These are phyloP conservation scores for Quercus robur DNA, from an alignment of 306 rosid genomes.

Conservation along the genomic window DNA sequence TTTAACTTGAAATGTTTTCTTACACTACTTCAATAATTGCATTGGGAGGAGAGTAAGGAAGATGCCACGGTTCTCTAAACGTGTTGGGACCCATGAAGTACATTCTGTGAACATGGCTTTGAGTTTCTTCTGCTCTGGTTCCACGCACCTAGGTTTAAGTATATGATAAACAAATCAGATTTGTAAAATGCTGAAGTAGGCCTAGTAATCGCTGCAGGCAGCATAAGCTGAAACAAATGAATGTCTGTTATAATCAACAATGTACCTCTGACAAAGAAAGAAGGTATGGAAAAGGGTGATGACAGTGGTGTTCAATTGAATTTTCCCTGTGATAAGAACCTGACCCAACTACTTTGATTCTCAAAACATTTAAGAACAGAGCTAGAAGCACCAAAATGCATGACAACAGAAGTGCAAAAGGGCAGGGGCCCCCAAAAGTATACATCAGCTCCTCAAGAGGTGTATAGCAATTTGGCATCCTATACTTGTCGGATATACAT, in stretches of 20 bases:
- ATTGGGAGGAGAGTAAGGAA: constrained; percentile 96
- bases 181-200: neutral
- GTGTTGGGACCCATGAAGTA: constrained; percentile 98
- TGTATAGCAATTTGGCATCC: constrained; percentile 93
- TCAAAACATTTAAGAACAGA: constrained; percentile 63
- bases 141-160: constrained; percentile 69
- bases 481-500: constrained; percentile 89
- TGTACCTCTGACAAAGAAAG: constrained; percentile 94
- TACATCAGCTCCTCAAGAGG: constrained; percentile 94
- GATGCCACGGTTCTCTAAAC: constrained; percentile 99
- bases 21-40: constrained; percentile 98
- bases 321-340: constrained; percentile 57
- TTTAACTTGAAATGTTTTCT: constrained; percentile 36
- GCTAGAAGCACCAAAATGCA: constrained; percentile 69
- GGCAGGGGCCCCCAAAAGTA: constrained; percentile 94
- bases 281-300: constrained; percentile 72
- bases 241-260: constrained; percentile 11
- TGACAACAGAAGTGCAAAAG: constrained; percentile 66
- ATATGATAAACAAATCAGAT: neutral
- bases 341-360: constrained; percentile 75
- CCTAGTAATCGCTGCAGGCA: neutral
- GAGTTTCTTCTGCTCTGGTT: constrained; percentile 86
- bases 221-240: constrained; percentile 10
- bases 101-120: constrained; percentile 94
- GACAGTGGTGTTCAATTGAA: constrained; percentile 69